Conservation (phyloP, 2,329 filamentous ascomycete genomes). For the Cordyceps javanica region DNA sequence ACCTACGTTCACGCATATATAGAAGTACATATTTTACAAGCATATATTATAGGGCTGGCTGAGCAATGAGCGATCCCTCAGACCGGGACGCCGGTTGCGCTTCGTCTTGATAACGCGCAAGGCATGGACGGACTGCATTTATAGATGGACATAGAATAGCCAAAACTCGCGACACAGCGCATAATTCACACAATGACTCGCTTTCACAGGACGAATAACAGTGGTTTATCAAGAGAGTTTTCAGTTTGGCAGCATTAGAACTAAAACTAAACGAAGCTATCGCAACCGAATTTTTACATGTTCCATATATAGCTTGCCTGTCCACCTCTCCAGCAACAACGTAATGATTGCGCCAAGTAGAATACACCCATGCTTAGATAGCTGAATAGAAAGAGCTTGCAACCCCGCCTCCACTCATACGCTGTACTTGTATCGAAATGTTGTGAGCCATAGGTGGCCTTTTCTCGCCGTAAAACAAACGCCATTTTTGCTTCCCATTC, state of each 20-base stretch:
- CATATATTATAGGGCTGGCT: background rate
- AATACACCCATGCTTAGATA: background rate
- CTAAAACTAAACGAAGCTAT: background rate
- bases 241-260: background rate
- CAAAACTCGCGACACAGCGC: background rate
- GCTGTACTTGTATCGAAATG: background rate
- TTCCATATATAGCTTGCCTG: background rate
- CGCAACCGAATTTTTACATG: background rate
- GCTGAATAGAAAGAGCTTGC: background rate
- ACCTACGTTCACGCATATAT: background rate
- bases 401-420: background rate
- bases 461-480: background rate
- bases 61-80: background rate
- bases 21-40: background rate
- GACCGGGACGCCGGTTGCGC: background rate
- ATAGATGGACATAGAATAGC: background rate
- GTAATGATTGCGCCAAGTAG: background rate
- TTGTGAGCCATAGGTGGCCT: background rate
- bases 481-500: slow-evolving; percentile 2
- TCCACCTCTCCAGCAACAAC: background rate
- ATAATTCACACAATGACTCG: background rate
- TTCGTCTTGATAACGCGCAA: background rate
- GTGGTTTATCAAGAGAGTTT: background rate
- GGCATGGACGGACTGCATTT: background rate
- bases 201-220: background rate